Percentiles rank a stretch among this genome's conserved stretches.
These are phyloP conservation scores for Dujonia santamariae DNA, from an alignment of 1,139 yeast species.

Conservation along the genomic window DNA sequence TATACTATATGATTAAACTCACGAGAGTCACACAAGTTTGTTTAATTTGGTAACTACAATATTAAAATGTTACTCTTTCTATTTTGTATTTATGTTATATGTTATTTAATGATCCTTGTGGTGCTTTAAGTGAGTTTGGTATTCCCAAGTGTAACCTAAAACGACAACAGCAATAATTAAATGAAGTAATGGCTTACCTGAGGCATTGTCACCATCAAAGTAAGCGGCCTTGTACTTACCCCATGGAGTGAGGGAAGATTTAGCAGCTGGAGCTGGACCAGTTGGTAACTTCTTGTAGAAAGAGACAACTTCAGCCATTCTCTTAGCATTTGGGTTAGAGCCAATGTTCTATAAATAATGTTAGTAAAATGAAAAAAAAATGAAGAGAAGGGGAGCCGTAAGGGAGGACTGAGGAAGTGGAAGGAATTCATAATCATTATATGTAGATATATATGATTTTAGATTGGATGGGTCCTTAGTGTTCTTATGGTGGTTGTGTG, in stretches of 20 bases:
- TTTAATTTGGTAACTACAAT: no score
- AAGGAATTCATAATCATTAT: no score
- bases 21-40: no score
- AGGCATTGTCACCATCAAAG: conserved; percentile 75
- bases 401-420: no score
- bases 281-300: conserved; percentile 96
- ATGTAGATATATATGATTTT: no score
- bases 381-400: no score
- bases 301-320: conserved; percentile 91
- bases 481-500: no score
- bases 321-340: conserved; percentile 93
- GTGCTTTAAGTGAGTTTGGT: conserved; percentile 77
- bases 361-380: conserved; percentile 27
- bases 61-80: conserved; percentile 2
- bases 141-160: conserved; percentile 89
- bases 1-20: no score
- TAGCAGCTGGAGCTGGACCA: conserved; percentile 77
- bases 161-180: conserved; percentile 66
- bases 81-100: conserved; percentile 2
- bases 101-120: conserved; percentile 32
- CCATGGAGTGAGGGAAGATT: conserved; percentile 67
- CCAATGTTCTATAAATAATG: conserved; percentile 76
- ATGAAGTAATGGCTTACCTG: conserved; percentile 81
- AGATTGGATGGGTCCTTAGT: no score
- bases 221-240: conserved; percentile 77